A percentile compares a stretch with the other conserved stretches of the same genome.
Conservation (phyloP, 352 stramenopile species). For the Phytophthora pistaciae region DNA sequence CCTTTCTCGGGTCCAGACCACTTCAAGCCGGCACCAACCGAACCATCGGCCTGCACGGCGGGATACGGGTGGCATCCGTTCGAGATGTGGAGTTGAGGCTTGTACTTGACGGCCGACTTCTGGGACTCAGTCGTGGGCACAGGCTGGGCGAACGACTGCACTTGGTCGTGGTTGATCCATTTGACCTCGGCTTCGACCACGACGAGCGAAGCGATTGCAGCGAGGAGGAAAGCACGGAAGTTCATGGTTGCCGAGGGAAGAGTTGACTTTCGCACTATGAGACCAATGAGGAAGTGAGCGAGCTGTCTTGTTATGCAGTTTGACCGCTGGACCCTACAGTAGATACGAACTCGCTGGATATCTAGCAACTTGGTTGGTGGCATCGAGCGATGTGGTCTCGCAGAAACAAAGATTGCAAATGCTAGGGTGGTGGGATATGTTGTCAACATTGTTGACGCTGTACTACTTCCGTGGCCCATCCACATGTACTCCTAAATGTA, state of each 20-base stretch:
- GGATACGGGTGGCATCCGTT: conserved; percentile 47
- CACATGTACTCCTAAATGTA: too few relatives aligned
- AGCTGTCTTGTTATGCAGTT: too few relatives aligned
- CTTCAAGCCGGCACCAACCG: conserved; percentile 38
- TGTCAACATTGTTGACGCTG: too few relatives aligned
- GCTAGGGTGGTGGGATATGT: too few relatives aligned
- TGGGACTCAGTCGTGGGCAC: conserved; percentile 8
- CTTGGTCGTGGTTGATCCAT: conserved; percentile 34
- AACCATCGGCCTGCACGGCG: conserved; percentile 34
- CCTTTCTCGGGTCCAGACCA: conserved; percentile 20
- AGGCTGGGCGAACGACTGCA: conserved; percentile 13
- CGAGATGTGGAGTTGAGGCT: conserved; percentile 32
- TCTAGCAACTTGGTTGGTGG: too few relatives aligned
- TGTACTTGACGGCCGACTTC: conserved; percentile 23
- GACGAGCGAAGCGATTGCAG: conserved; percentile 10
- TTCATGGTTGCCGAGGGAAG: conserved; percentile 5
- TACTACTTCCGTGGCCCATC: too few relatives aligned
- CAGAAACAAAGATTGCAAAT: too few relatives aligned
- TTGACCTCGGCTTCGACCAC: not conserved
- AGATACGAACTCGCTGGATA: too few relatives aligned
- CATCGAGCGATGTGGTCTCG: too few relatives aligned
- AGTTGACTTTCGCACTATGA: not conserved
- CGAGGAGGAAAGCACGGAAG: conserved; percentile 21
- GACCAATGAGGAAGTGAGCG: conserved; percentile 15
- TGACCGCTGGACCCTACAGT: too few relatives aligned